phyloP scores from a whole-genome alignment of 148 eudicot species.

The Vaccinium myrtillus region DNA sequence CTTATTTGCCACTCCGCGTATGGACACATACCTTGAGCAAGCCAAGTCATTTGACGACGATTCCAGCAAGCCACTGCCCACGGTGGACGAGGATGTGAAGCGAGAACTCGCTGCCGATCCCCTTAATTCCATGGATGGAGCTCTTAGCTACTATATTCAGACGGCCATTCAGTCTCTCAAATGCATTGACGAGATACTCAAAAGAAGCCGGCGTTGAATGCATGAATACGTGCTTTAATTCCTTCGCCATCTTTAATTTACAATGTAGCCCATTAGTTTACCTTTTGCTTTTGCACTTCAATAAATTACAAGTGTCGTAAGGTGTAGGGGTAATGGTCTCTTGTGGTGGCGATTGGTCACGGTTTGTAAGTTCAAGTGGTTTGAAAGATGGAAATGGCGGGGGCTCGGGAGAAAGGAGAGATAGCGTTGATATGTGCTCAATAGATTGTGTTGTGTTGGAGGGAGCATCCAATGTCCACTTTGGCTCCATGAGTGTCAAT shows the following conservation, averaged over 20 bases:
- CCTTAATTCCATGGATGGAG: background rate
- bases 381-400: no score
- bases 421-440: no score
- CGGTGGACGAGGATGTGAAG: no score
- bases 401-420: no score
- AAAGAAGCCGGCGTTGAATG: no score
- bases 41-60: background rate
- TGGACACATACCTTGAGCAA: background rate
- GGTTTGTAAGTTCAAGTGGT: no score
- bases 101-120: background rate
- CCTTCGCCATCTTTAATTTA: background rate
- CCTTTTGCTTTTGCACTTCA: background rate
- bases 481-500: no score
- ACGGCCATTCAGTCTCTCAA: background rate
- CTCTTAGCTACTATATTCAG: background rate
- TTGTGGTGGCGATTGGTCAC: no score
- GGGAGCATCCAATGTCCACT: no score
- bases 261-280: background rate
- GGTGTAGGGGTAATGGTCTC: no score
- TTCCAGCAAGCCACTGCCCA: no score
- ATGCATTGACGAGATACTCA: background rate
- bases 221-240: background rate
- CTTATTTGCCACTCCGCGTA: background rate
- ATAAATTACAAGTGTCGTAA: background rate
- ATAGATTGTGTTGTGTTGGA: no score